Evolutionary conservation across 2,329 filamentous ascomycete species (phyloP), one percentile per base, ranked within the genome.

Genomic region (Trichoderma lentiforme): DNA sequence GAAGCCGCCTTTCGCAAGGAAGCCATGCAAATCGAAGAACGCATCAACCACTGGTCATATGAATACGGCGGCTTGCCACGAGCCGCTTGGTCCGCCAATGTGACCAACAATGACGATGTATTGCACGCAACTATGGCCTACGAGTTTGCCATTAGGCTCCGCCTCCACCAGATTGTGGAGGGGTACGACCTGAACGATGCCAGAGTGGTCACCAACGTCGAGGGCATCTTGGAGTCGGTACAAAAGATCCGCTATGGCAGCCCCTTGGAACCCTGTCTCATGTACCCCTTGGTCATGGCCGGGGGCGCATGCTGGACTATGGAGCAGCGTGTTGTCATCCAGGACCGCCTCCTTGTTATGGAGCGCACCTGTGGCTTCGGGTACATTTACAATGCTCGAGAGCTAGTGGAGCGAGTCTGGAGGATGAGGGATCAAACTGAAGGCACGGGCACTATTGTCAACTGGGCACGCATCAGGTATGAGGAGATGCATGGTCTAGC

Each of bases 351-450:
- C 64, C 78, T 84, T 75, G 80, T 84, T 15, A 84, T 84, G 81
- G 83, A 84, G 74, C 77, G 82, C 39, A 84, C 82, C 0, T 78
- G 82, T 32, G 82, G 83, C 0, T 84, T 84, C 70, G 80, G 80
- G 4, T 83, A 84, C 75, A 81, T 84, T 3, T 80, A 82, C 43
- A 80, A 82, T 39, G 80, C 81, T 0, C 74, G 82, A 51, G 79
- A 81, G 51, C 73, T 84, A 14, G 77, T 84, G 3, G 81, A 84
- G 70, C 77, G 78, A 4, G 82, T 84, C 0, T 84, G 83, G 83
- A 74, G 72, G 12, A 75, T 76, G 71, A 71, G 79, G 43, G 79
- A 81, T 47, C 71, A 78, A 32, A 72, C 75, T 6, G 75, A 76
- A 5, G 77, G 78, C 8, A 78, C 76, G 0, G 77, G 76, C 1